Evolutionary conservation across 2,329 filamentous ascomycete species (phyloP).

Genomic region (Stachybotrys elegans): DNA sequence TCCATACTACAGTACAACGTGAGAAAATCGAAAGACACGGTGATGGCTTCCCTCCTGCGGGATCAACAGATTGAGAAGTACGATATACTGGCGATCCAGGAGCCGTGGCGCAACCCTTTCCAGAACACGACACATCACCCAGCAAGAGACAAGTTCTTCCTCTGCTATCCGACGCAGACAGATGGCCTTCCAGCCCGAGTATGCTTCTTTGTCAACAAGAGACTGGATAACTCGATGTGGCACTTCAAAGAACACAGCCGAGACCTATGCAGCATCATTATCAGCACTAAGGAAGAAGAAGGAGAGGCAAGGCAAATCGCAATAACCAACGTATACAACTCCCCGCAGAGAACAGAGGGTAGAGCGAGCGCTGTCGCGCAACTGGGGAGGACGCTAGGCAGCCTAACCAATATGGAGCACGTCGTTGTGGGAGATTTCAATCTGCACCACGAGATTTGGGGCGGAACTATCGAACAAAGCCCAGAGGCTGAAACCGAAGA

Average conservation of each 20-base stretch:
- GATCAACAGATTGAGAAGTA: constrained; percentile 2
- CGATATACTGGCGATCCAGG: constrained; percentile 5
- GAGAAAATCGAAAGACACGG: constrained; percentile 4
- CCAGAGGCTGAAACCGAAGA: constrained; percentile 1
- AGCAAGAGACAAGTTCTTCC: neutral
- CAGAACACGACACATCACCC: constrained; percentile 3
- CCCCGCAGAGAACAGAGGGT: neutral
- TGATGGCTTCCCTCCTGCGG: constrained; percentile 5
- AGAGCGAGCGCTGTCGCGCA: neutral
- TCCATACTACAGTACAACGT: constrained; percentile 8
- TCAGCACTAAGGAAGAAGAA: neutral
- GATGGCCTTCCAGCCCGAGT: constrained; percentile 1
- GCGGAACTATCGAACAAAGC: neutral
- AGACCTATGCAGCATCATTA: neutral
- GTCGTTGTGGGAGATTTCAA: constrained; percentile 4
- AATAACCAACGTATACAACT: constrained; percentile 4
- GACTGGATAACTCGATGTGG: neutral
- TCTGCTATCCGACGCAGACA: neutral
- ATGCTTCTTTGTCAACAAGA: constrained; percentile 2
- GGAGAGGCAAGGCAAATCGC: neutral
- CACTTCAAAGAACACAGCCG: neutral
- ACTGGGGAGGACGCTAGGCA: neutral
- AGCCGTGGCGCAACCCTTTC: constrained; percentile 2
- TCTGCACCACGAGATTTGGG: constrained; percentile 1
- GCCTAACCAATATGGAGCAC: neutral